A percentile compares a stretch with the other conserved stretches of the same genome.
These are phyloP conservation scores for Nakazawaea ernobii DNA, from an alignment of 805 yeast species.

Conservation along the genomic window DNA sequence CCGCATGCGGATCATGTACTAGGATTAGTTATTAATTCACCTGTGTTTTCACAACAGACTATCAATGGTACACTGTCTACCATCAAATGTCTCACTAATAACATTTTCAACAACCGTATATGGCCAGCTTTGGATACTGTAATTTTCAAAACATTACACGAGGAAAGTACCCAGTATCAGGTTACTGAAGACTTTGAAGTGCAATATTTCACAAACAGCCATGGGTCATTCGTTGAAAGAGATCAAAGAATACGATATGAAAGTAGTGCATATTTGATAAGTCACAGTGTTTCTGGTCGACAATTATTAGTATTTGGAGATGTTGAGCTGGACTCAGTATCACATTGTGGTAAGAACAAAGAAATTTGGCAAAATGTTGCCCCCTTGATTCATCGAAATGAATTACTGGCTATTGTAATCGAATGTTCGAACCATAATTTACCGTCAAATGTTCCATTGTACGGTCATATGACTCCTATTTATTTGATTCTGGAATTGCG, in stretches of 20 bases:
- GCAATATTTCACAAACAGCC: constrained; percentile 35
- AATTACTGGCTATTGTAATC: constrained; percentile 53
- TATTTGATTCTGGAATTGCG: constrained; percentile 54
- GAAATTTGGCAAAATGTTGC: constrained; percentile 56
- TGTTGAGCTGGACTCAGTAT: constrained; percentile 60
- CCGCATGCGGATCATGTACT: constrained; percentile 80
- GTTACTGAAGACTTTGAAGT: constrained; percentile 31
- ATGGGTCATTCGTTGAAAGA: constrained; percentile 22
- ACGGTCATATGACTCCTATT: constrained; percentile 77
- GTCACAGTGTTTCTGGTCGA: constrained; percentile 25
- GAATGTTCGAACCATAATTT: constrained; percentile 67
- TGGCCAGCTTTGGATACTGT: constrained; percentile 69
- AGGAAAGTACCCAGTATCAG: constrained; percentile 13
- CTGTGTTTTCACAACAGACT: constrained; percentile 41
- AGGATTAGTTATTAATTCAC: constrained; percentile 67
- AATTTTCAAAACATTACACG: constrained; percentile 13
- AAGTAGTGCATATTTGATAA: constrained; percentile 58
- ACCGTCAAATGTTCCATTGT: constrained; percentile 43
- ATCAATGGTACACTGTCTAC: constrained; percentile 53
- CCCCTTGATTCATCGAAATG: constrained; percentile 31
- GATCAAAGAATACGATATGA: constrained; percentile 16
- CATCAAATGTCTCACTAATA: constrained; percentile 40
- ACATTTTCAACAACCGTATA: constrained; percentile 65
- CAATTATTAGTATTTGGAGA: constrained; percentile 74
- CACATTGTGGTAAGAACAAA: constrained; percentile 30